Evolutionary conservation across 2,329 filamentous ascomycete genomes (phyloP), one percentile per base, ranked within the genome.

Genomic region (Sporothrix euskadiensis): DNA sequence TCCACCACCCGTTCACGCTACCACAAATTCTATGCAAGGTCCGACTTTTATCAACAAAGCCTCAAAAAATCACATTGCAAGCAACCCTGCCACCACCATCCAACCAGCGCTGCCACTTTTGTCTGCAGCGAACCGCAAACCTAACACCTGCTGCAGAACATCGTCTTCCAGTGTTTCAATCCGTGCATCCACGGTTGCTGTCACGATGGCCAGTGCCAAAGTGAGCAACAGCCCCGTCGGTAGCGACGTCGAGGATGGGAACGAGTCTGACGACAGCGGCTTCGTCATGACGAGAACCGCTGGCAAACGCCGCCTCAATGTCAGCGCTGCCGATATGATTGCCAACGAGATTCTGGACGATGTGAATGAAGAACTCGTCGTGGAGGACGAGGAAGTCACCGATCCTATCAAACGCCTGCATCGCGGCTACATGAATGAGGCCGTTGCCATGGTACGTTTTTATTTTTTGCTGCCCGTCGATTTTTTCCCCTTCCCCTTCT

Each of bases 371-470:
- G 79, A 79, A 54, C 78, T 77, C 35, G 75, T 73, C n/a, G 39
- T 77, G 22, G 76, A 72, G 6, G 71, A 75, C 56, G 75, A 75
- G 39, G 77, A 75, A 3, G 84, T 86, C 75, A 14, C 30, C 16
- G 76, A 77, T n/a, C 76, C 76, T 3, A 52, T 76, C 69, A 77
- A 77, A 54, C 75, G 75, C 10, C 79, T 84, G 30, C 86, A 88
- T 76, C 82, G 85, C 73, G 81, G 80, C 59, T 97, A 94, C 83
- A 97, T 97, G 89, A 88, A 91, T 77, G 91, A 95, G 81, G 94
- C 94, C 75, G 87, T 98, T 77, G 87, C 90, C 77, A 97, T 97
- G 94, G 93, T 95, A 84, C 78, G 85, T 80, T 7, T 19, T 71
- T 61, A 71, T 57, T 19, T 71, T 4, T 71, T 3, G 1, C 32